A percentile compares a stretch with the other conserved stretches of the same genome.
These are phyloP conservation scores for Xylaria sp. DNA, from an alignment of 2,329 filamentous ascomycete genomes.

Conservation along the genomic window DNA sequence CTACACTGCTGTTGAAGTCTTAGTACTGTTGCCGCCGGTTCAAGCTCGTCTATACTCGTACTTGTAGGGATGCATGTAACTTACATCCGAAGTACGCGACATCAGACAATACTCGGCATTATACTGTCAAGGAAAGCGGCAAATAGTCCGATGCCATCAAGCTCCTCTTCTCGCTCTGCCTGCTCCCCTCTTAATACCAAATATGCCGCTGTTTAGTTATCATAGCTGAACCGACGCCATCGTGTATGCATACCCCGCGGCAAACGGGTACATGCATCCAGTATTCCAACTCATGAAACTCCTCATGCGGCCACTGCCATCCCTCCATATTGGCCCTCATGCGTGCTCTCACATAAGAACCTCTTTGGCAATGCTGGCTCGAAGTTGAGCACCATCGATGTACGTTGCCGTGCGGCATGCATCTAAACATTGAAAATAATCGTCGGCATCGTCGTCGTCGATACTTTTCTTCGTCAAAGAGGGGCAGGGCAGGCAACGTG, in stretches of 20 bases:
- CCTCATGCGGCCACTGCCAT: not conserved
- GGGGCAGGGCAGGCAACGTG: not conserved
- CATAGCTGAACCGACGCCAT: not conserved
- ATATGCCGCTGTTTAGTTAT: too few relatives aligned
- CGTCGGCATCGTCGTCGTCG: not conserved
- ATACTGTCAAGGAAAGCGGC: not conserved
- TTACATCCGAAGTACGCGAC: not conserved
- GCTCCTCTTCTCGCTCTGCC: not conserved
- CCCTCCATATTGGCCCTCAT: not conserved
- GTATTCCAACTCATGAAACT: not conserved
- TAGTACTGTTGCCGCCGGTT: too few relatives aligned
- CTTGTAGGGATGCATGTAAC: too few relatives aligned
- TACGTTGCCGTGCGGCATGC: not conserved
- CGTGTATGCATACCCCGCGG: not conserved
- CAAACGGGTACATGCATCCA: not conserved
- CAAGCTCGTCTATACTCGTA: too few relatives aligned
- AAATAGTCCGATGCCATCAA: not conserved
- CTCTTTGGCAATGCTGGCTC: too few relatives aligned
- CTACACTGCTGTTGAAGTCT: not conserved
- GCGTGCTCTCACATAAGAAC: not conserved
- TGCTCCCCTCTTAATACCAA: not conserved
- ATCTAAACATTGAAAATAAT: not conserved
- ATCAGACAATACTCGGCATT: not conserved
- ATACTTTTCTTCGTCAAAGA: too few relatives aligned
- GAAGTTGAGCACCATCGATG: not conserved